phyloP scores from a whole-genome alignment of 1,284 basidiomycete species.

The Ceratobasidium sp. region DNA sequence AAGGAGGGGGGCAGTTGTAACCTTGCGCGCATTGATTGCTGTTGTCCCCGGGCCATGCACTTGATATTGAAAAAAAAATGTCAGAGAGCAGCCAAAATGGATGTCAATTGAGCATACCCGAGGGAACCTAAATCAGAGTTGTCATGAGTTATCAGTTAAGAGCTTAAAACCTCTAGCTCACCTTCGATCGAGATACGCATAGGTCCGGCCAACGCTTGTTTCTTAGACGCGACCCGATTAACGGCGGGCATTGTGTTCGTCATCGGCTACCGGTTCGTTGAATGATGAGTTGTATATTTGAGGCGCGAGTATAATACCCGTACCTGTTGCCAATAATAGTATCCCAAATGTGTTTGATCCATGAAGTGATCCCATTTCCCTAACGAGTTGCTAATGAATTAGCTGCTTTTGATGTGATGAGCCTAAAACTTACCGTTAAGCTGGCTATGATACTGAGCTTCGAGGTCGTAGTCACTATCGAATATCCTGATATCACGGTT shows the following conservation, averaged over 20 bases:
- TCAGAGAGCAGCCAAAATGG: background rate
- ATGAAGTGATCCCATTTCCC: constrained; percentile 48
- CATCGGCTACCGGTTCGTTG: constrained; percentile 10
- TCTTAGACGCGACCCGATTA: constrained; percentile 69
- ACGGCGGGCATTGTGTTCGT: constrained; percentile 68
- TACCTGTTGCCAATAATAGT: constrained; percentile 76
- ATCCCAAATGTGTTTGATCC: constrained; percentile 64
- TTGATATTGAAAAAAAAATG: background rate
- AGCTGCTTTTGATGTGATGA: too few relatives aligned
- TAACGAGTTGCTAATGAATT: background rate
- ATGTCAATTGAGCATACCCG: constrained; percentile 2
- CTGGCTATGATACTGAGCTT: constrained; percentile 71
- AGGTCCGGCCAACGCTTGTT: constrained; percentile 69
- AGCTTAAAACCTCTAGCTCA: constrained; percentile 54
- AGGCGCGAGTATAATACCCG: constrained; percentile 8
- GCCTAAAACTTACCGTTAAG: constrained; percentile 64
- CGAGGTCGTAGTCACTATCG: constrained; percentile 71
- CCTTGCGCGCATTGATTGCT: constrained; percentile 66
- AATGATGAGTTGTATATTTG: background rate
- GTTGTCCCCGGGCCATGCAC: constrained; percentile 55
- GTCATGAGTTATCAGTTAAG: background rate
- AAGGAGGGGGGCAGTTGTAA: constrained; percentile 68
- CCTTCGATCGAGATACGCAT: constrained; percentile 76
- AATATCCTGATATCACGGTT: constrained; percentile 59
- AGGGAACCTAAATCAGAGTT: constrained; percentile 9